Base-by-base conservation (phyloP, 257 asterid genomes). In the Plectranthus barbatus region DNA sequence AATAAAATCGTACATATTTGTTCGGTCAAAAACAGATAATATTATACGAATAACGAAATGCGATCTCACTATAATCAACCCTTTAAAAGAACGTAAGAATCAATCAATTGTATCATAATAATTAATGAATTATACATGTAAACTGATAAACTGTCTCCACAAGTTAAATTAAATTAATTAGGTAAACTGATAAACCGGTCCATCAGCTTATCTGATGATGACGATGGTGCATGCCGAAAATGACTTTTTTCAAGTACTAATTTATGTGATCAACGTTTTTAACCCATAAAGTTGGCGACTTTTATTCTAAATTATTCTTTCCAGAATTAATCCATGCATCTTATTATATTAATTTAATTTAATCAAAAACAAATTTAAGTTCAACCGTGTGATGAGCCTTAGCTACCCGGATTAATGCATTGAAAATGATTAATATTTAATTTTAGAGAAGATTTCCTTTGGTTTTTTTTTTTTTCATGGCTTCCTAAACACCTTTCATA, bases 311-410 rank as follows among this genome's bases (percentile, higher is more conserved):
- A 12, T 26, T 6, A n/a, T 17, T 24, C 31, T 23, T 33, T 53
- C 60, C 10, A 48, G 26, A 26, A 19, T 14, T 34, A 45, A 23
- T 17, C 11, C 50, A 54, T 36, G 3, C 34, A 19, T 52, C 56
- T 17, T 15, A 66, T 19, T 31, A 56, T 47, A 53, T 18, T 11
- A n/a, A 26, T 7, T 42, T 21, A 24, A 17, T 8, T 44, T n/a
- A 9, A n/a, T n/a, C n/a, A 13, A 36, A 45, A 56, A 55, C 29
- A 68, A 47, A 31, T 56, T 13, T 29, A 0, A 26, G 13, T 42
- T 63, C 60, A 63, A 41, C 20, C 67, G 29, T 61, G 12, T 62
- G 78, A 56, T 44, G 62, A 45, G 13, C 19, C 20, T 24, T 2
- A 15, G n/a, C n/a, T n/a, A n/a, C n/a, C n/a, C n/a, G n/a, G n/a